Evolutionary conservation across 2,329 filamentous ascomycete species (phyloP), one percentile per base, ranked within the genome.

Genomic region (Dendryphion nanum): DNA sequence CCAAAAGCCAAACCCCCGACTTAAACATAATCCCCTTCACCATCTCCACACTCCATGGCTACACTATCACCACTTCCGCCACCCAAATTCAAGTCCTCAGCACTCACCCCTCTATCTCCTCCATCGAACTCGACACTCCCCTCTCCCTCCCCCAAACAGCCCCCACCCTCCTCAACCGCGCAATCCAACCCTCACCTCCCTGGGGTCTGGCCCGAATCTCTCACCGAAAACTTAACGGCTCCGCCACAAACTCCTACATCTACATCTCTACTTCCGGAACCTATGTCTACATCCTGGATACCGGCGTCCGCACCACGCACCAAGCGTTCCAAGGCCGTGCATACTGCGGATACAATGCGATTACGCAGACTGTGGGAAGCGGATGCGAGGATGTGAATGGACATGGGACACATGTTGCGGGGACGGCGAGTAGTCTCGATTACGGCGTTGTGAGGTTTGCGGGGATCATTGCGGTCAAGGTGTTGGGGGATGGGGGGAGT

Each of bases 201-300:
- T 61, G 51, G 40, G 55, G 57, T 26, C 46, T 64, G 2, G 55
- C 48, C 10, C 47, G 55, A 20, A 57, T 62, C 17, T 56, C 53
- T 3, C 55, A 63, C 30, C 41, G 49, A 7, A 15, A 31, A n/a
- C 20, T 19, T 20, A 35, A 44, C 17, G 30, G 23, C 15, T 33
- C 38, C 2, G 38, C 37, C 15, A n/a, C n/a, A n/a, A n/a, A n/a
- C n/a, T n/a, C n/a, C n/a, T 44, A 44, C 18, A 38, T 41, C 6
- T 44, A 33, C 29, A 10, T 28, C 7, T 30, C 18, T 6, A 35
- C 21, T 12, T 12, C 38, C 13, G 38, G 38, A 13, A 47, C 43
- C 51, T 79, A 73, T 5, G 76, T 71, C n/a, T 83, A 76, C 55
- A 66, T 83, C 13, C 71, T 83, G 15, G 80, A 83, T 59, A 82